These are phyloP conservation scores for Fusarium sp. DNA, from an alignment of 2,329 filamentous ascomycete species.

Conservation along the genomic window DNA sequence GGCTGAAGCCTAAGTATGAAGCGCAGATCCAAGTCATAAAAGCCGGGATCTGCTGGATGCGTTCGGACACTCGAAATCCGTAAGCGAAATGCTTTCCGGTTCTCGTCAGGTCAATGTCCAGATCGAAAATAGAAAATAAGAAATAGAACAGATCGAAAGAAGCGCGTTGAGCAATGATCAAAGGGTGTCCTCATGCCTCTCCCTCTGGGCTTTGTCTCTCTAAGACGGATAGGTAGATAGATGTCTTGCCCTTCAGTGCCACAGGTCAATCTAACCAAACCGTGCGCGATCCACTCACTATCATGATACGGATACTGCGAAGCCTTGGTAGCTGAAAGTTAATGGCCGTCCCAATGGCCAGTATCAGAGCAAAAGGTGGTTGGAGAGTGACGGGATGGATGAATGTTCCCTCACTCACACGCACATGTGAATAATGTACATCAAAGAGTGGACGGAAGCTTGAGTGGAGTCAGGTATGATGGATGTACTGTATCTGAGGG, in stretches of 20 bases:
- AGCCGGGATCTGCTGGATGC: constrained; percentile 29
- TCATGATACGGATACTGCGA: constrained; percentile 29
- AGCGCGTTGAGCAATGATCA: constrained; percentile 17
- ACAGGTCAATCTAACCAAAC: constrained; percentile 37
- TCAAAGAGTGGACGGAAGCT: constrained; percentile 26
- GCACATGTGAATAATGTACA: constrained; percentile 32
- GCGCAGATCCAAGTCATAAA: constrained; percentile 31
- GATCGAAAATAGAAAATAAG: constrained; percentile 8
- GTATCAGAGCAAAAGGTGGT: constrained; percentile 9
- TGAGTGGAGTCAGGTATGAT: constrained; percentile 33
- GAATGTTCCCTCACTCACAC: constrained; percentile 2
- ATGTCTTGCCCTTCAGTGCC: constrained; percentile 38
- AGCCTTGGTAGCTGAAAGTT: constrained; percentile 10
- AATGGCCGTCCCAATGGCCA: constrained; percentile 13
- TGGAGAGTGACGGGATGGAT: constrained; percentile 29
- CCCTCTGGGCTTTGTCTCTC: constrained; percentile 22
- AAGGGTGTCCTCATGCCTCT: constrained; percentile 34
- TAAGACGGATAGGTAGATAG: constrained; percentile 11
- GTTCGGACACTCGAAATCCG: constrained; percentile 19
- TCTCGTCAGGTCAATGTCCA: constrained; percentile 8
- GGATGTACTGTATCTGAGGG: constrained; percentile 5
- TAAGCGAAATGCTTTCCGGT: constrained; percentile 24
- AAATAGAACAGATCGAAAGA: constrained; percentile 37
- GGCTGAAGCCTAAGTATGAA: constrained; percentile 30
- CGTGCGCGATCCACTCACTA: constrained; percentile 30